Base-by-base conservation (phyloP, 75 land plant genomes). In the Selaginella moellendorffii region DNA sequence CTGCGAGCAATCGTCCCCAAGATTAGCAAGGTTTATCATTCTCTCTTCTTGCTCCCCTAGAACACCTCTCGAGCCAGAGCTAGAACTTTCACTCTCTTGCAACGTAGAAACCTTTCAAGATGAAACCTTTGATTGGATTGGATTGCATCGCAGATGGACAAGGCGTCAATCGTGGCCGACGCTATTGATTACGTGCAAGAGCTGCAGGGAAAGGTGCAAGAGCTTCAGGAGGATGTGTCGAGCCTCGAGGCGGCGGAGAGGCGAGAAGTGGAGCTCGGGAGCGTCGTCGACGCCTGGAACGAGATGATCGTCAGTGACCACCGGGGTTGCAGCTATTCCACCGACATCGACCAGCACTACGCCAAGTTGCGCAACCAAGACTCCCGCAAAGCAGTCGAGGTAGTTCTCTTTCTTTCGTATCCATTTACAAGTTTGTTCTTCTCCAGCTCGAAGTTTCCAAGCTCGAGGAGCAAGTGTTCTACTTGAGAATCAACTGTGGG, bases 141-240 rank as follows among this genome's bases (percentile, higher is more conserved):
- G 27, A 10, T 18, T 46, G 51, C 14, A 46, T 31, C 20, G 46
- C 71, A 88, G 95, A 88, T 88, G 95, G 89, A 88, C 73, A 88
- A 88, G 65, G 95, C 84, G 0, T 88, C 95, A 0, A 83, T 88
- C 26, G 75, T 88, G 21, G 82, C 76, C 14, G 95, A 88, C 59
- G 95, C 95, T 0, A 85, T 88, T 19, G 80, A 77, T 19, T 85
- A 85, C 62, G 84, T 88, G n/a, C 75, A 79, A 42, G 79, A 82
- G 31, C 67, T 88, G 56, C 83, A 88, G 25, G 79, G 79, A 17
- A 72, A 88, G 65, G 83, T 83, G 70, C 79, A 63, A 58, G 70
- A 72, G 17, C 68, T 88, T 21, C 46, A 76, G 42, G 72, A 68
- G 0, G 95, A 88, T 54, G 79, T 83, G 12, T 25, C 54, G 29